Evolutionary conservation across 257 asterid species (phyloP), one percentile per base, ranked within the genome.

Genomic region (Lavandula angustifolia): DNA sequence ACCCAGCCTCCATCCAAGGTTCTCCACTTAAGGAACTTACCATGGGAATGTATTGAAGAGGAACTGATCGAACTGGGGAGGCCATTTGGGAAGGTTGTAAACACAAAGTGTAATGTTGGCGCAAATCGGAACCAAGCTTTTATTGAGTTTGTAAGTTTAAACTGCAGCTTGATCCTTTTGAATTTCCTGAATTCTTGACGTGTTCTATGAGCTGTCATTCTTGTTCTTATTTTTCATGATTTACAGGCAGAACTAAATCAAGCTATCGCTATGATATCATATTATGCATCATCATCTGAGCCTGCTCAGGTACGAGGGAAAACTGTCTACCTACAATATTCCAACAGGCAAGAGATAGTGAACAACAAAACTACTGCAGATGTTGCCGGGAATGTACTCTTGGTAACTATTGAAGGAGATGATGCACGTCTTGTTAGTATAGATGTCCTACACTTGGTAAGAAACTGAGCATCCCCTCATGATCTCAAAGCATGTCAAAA

Each of bases 241-340:
- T 57, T 66, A 35, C 72, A 94, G 98, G 89, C 91, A 48, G 99
- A 94, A 64, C 68, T 83, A 60, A 90, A 94, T 73, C 99, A 94
- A 83, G 98, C 99, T 58, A 90, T 94, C 55, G 87, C 96, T n/a
- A 94, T 94, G 99, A 94, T 90, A 83, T 94, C 98, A 7, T 94
- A 94, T 73, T 90, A 86, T 68, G 98, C 98, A 12, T 90, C 99
- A 60, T 94, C 99, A 29, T 84, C 99, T 10, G 99, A 94, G 82
- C 99, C 96, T 9, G 98, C 99, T 71, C 97, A 86, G 88, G 98
- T 94, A 60, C 96, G 99, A 72, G 98, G 99, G 85, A 94, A 94
- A 82, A 88, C 95, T 11, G 96, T 94, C 74, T 94, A 94, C 87
- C 92, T 94, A 74, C 99, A 94, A 76, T 94, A 94, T 81, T 94